Base-by-base conservation (phyloP, 2,329 filamentous ascomycete genomes). In the Stagonosporopsis chrysanthemi region DNA sequence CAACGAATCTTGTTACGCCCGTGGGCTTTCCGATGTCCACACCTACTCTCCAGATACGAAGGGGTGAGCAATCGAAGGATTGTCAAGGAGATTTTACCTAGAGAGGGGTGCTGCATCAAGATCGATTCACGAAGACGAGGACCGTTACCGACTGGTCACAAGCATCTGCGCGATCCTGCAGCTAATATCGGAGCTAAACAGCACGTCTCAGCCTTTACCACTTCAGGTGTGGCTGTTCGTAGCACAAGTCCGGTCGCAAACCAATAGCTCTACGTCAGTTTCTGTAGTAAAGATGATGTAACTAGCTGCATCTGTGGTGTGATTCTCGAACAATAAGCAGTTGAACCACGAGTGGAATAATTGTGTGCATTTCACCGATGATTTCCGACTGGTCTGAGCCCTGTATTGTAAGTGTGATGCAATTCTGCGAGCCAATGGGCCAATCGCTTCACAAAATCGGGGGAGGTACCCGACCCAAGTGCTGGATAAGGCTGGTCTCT, bases 161-260 rank as follows among this genome's bases (percentile, higher is more conserved):
- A 41, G 38, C 42, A 49, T 49, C 43, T 44, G 39, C 54, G 31
- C 54, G 54, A 57, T 57, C 39, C 48, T 57, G 48, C 54, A 57
- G 49, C 54, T 57, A 57, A 36, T 43, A 52, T 49, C 43, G 54
- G 44, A 42, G 44, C 54, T 57, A 52, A n/a, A 41, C 14, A 1
- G 17, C 22, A 24, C 7, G 29, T 46, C 19, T 24, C 39, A 28
- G 44, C 7, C 49, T 40, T 57, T 44, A n/a, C 54, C 43, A 33
- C 36, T 48, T 41, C 39, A 45, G 31, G 39, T 14, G 28, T 42
- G 26, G 22, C 19, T 28, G 23, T 36, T 7, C 33, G 22, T 31
- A 35, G 43, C 22, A 31, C 14, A 14, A 43, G 23, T 35, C 43
- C n/a, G 26, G 43, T 43, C 31, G 23, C 24, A 29, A 22, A 22